Conservation (phyloP, 371 early-diverging fungal genomes). For the Fennellomyces sp. region DNA sequence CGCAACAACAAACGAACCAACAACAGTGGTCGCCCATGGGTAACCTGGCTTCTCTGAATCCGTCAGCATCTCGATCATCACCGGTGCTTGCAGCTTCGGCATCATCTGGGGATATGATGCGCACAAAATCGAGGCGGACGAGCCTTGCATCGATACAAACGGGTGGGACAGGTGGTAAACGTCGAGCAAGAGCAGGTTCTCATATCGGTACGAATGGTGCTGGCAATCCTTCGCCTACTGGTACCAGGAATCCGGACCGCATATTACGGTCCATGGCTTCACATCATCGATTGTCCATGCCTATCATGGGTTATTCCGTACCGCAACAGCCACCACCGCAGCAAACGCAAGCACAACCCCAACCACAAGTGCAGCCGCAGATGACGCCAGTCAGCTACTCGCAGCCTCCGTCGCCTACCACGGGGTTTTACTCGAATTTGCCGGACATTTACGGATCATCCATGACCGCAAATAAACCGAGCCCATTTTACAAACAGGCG, state of each 20-base stretch:
- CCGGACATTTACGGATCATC: not conserved
- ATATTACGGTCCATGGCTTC: conserved; percentile 14
- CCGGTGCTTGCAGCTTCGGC: not conserved
- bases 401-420: conserved; percentile 15
- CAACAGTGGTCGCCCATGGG: conserved; percentile 6
- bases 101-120: conserved; percentile 1
- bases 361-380: not conserved
- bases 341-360: not conserved
- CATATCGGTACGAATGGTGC: not conserved
- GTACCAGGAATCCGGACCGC: conserved; percentile 1
- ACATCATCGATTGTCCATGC: conserved; percentile 34
- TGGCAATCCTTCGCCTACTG: not conserved
- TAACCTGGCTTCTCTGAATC: conserved; percentile 1
- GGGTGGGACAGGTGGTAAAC: conserved; percentile 5
- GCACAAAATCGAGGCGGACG: conserved; percentile 9
- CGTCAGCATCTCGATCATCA: conserved; percentile 9
- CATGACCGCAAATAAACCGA: conserved; percentile 13
- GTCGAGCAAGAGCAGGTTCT: conserved; percentile 11
- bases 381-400: conserved; percentile 7
- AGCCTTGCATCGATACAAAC: conserved; percentile 8
- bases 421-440: not conserved
- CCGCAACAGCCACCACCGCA: not conserved
- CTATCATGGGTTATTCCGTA: conserved; percentile 15
- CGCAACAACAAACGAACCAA: not conserved
- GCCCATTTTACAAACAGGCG: conserved; percentile 19